Base-by-base conservation (phyloP, 257 asterid genomes). In the Solanum habrochaites region DNA sequence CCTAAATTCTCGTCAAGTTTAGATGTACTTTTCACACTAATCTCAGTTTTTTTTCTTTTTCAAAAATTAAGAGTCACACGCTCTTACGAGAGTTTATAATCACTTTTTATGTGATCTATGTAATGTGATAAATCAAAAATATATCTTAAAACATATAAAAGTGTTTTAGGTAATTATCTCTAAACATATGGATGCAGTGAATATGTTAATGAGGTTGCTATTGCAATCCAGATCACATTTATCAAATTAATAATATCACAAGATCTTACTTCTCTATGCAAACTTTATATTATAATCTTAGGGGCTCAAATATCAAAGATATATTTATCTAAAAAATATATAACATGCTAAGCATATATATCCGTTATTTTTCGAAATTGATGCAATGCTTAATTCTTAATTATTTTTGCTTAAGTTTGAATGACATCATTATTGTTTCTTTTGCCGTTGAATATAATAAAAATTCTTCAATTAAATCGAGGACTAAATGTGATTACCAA, bases 361-460 rank as follows among this genome's bases (percentile, higher is more conserved):
- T 45, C 84, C 66, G 84, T 80, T 80, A 80, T 80, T 47, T 80
- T 10, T 80, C 32, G 85, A 40, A 80, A 80, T 47, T 11, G 67
- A 80, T 80, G 85, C 42, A 78, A 27, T 78, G 18, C 20, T 16
- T 29, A 43, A 47, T 80, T 29, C 67, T 80, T 78, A 78, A 67
- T 66, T 66, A 13, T 78, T 45, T 80, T 80, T 47, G 85, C 43
- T 47, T 47, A 80, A 47, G 67, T 29, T 27, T 47, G 85, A 39
- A 47, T 80, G 85, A 80, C 67, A 80, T 80, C 43, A 80, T 16
- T 80, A 43, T 78, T 78, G 27, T 78, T 16, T 45, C 42, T 45
- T 78, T 45, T 78, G 47, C 85, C 43, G 85, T 47, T 80, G 85
- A 80, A 47, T 80, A 80, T 80, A 29, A 47, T 45, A 75, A 75